Evolutionary conservation across 768 basidiomycete genomes (phyloP).

Genomic region (Suillus ampliporus): DNA sequence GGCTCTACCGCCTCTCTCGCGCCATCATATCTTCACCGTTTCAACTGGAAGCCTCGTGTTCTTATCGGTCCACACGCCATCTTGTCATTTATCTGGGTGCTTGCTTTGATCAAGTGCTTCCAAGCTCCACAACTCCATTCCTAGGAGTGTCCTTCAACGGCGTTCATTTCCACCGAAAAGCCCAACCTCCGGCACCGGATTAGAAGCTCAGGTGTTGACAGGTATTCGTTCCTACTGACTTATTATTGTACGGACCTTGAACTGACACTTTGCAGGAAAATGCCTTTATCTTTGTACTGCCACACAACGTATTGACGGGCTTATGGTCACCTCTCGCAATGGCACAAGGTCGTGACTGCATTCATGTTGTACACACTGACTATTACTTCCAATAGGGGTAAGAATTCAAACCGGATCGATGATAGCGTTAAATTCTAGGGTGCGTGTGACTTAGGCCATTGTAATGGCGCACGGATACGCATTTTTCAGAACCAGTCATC

Average conservation of each 20-base stretch:
- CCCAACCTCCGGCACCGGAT: not conserved
- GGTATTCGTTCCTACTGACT: not conserved
- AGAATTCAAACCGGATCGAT: not conserved
- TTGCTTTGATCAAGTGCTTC: not conserved
- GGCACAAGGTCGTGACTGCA: not conserved
- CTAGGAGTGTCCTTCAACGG: not conserved
- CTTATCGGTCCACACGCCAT: not conserved
- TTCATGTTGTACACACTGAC: not conserved
- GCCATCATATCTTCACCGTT: not conserved
- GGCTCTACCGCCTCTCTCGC: not conserved
- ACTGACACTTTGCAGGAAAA: not conserved
- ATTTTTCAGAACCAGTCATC: not conserved
- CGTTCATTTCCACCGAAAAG: not conserved
- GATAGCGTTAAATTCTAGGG: not conserved
- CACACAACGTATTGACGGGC: not conserved
- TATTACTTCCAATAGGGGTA: conserved; percentile 4
- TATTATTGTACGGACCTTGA: not conserved
- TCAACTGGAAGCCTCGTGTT: not conserved
- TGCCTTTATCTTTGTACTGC: not conserved
- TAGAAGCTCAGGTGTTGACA: not conserved
- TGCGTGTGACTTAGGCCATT: conserved; percentile 2
- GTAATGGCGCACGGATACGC: not conserved
- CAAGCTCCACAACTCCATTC: not conserved
- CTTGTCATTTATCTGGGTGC: not conserved
- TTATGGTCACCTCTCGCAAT: not conserved